These are phyloP conservation scores for Thermothielavioides terrestris DNA, from an alignment of 495 filamentous ascomycete genomes.

Conservation along the genomic window DNA sequence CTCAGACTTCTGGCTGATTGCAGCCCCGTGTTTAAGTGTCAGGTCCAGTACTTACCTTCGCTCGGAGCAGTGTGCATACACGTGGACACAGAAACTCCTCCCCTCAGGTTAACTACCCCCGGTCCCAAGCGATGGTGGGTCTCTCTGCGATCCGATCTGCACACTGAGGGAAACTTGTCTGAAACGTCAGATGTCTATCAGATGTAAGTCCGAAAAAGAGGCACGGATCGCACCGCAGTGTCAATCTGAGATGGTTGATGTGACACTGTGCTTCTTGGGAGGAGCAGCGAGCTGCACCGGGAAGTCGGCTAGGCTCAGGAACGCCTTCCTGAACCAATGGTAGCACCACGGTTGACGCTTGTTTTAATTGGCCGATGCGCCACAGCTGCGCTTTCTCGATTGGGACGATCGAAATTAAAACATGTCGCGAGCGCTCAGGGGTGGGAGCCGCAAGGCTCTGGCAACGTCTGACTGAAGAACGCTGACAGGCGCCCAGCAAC, in stretches of 20 bases:
- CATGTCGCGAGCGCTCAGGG: conserved; percentile 14
- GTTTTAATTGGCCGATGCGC: conserved; percentile 14
- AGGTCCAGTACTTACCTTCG: too few species aligned
- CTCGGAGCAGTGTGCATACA: too few species aligned
- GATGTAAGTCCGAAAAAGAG: not conserved
- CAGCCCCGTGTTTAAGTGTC: too few species aligned
- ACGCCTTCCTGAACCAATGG: conserved; percentile 18
- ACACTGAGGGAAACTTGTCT: not conserved
- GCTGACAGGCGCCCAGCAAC: conserved; percentile 2
- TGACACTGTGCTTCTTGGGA: not conserved
- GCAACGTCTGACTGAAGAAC: conserved; percentile 4
- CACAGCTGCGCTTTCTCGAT: conserved; percentile 20
- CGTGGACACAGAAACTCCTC: too few species aligned
- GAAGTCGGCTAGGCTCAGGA: conserved; percentile 13
- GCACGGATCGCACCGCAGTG: not conserved
- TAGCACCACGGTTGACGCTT: conserved; percentile 6
- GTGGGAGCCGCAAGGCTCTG: conserved; percentile 4
- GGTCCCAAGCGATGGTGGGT: too few species aligned
- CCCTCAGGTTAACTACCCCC: too few species aligned
- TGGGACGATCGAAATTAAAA: conserved; percentile 27
- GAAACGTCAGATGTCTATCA: conserved; percentile 6
- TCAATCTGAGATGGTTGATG: conserved; percentile 3
- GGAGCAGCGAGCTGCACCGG: not conserved
- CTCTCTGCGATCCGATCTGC: not conserved
- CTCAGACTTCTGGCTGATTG: too few species aligned